These are phyloP conservation scores for Theobroma grandiflorum DNA, from an alignment of 441 rosid genomes.

Conservation along the genomic window DNA sequence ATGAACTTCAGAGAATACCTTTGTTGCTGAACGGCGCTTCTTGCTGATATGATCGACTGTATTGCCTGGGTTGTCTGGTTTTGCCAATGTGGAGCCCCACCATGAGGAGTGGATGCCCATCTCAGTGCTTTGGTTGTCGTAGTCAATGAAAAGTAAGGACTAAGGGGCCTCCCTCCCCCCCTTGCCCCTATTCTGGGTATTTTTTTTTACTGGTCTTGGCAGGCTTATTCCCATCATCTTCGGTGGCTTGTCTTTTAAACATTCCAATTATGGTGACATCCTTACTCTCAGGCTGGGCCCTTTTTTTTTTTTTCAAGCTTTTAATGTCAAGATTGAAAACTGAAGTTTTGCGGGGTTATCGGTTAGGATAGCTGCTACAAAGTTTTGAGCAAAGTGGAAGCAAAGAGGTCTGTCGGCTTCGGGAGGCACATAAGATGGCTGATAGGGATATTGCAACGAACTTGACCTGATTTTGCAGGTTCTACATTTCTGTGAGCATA, in stretches of 20 bases:
- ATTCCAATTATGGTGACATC: conserved; percentile 37
- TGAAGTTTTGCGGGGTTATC: conserved; percentile 39
- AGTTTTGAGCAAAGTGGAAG: conserved; percentile 50
- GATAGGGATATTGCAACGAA: conserved; percentile 46
- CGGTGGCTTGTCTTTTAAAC: conserved; percentile 39
- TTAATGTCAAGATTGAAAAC: conserved; percentile 42
- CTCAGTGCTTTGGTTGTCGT: conserved; percentile 40
- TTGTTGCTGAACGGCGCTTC: conserved; percentile 38
- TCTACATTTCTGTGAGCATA: conserved; percentile 32
- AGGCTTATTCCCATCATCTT: conserved; percentile 28
- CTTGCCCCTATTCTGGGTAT: neutral
- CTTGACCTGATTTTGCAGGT: conserved; percentile 34
- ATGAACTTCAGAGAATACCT: conserved; percentile 39
- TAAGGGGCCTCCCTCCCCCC: conserved; percentile 29
- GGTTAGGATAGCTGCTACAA: conserved; percentile 39
- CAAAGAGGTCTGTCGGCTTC: conserved; percentile 43
- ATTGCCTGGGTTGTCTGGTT: conserved; percentile 41
- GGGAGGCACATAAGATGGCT: conserved; percentile 38
- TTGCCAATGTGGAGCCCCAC: conserved; percentile 39
- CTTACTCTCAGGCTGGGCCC: conserved; percentile 35
- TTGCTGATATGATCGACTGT: conserved; percentile 34
- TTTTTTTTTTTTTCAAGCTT: conserved; percentile 28
- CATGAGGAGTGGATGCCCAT: conserved; percentile 45
- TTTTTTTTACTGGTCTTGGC: conserved; percentile 2
- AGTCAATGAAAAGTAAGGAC: conserved; percentile 50